Conservation (phyloP, 116 monocot genomes). For the Thalassia testudinum region DNA sequence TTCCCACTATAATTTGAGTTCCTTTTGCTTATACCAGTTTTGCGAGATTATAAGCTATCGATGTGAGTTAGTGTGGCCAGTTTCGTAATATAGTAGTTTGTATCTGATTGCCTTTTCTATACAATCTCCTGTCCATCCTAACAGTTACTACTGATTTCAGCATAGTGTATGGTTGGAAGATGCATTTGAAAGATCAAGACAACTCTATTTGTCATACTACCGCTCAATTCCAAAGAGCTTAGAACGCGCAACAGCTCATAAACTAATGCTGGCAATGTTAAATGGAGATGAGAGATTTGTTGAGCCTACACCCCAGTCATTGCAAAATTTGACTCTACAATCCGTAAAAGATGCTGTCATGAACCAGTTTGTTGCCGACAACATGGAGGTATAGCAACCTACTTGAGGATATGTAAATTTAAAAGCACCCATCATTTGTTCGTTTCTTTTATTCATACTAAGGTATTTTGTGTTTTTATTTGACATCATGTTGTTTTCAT, state of each 20-base stretch:
- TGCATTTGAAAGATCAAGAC: slow-evolving; percentile 94
- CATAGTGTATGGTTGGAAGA: slow-evolving; percentile 98
- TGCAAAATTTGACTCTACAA: slow-evolving; percentile 69
- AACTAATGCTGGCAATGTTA: slow-evolving; percentile 95
- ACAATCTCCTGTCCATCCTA: background rate
- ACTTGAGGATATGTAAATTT: too few species aligned
- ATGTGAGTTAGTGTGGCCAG: too few species aligned
- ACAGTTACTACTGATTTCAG: slow-evolving; percentile 22
- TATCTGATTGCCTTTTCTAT: background rate
- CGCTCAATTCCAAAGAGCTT: slow-evolving; percentile 97
- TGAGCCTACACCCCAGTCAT: slow-evolving; percentile 82
- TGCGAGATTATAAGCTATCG: too few species aligned
- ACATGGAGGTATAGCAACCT: slow-evolving; percentile 68
- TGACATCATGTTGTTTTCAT: background rate
- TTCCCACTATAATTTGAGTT: too few species aligned
- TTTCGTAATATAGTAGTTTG: too few species aligned
- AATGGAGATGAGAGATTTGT: slow-evolving; percentile 94
- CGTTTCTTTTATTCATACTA: too few species aligned
- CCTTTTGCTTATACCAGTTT: too few species aligned
- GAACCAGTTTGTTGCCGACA: slow-evolving; percentile 75
- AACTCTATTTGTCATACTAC: slow-evolving; percentile 88
- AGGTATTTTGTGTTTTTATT: slow-evolving; percentile 2
- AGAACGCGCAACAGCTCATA: slow-evolving; percentile 93
- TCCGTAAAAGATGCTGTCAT: slow-evolving; percentile 92
- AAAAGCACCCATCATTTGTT: too few species aligned